Conservation (phyloP, 2,329 filamentous ascomycete species). For the Neophaeococcomyces aloes region DNA sequence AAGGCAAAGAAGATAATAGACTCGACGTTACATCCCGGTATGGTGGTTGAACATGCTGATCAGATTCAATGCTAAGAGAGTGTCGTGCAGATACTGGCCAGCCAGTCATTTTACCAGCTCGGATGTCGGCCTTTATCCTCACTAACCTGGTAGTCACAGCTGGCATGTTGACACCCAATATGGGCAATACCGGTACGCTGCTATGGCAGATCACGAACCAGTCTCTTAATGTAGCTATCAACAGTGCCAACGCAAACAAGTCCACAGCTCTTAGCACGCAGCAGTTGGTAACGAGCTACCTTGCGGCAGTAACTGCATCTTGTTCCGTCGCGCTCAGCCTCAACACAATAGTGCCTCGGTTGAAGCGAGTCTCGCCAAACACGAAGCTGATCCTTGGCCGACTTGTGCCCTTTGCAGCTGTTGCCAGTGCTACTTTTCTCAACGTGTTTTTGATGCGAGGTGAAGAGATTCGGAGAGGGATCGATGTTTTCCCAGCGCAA, state of each 20-base stretch:
- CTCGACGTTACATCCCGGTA: slow-evolving; percentile 90
- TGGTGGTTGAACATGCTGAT: slow-evolving; percentile 18
- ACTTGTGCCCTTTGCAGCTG: slow-evolving; percentile 92
- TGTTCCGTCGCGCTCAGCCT: slow-evolving; percentile 89
- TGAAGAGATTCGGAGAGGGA: slow-evolving; percentile 86
- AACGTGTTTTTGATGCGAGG: slow-evolving; percentile 98
- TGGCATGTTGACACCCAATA: slow-evolving; percentile 79
- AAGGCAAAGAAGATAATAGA: slow-evolving; percentile 94
- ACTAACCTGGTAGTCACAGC: slow-evolving; percentile 91
- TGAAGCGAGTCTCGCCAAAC: slow-evolving; percentile 64
- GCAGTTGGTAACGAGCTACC: slow-evolving; percentile 79
- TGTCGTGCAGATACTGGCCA: slow-evolving; percentile 65
- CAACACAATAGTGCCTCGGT: slow-evolving; percentile 75
- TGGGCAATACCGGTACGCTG: slow-evolving; percentile 64
- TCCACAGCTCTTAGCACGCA: slow-evolving; percentile 74
- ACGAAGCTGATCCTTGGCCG: slow-evolving; percentile 67
- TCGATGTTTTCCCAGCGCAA: slow-evolving; percentile 80
- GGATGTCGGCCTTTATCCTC: slow-evolving; percentile 92
- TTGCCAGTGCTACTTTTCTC: slow-evolving; percentile 78
- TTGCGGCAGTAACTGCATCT: slow-evolving; percentile 80
- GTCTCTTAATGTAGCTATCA: slow-evolving; percentile 95
- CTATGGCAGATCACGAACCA: slow-evolving; percentile 96
- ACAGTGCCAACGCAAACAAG: slow-evolving; percentile 93
- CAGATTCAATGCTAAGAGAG: not conserved
- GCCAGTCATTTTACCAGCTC: slow-evolving; percentile 85